Base-by-base conservation (phyloP, 768 basidiomycete genomes). In the Suillus placidus region DNA sequence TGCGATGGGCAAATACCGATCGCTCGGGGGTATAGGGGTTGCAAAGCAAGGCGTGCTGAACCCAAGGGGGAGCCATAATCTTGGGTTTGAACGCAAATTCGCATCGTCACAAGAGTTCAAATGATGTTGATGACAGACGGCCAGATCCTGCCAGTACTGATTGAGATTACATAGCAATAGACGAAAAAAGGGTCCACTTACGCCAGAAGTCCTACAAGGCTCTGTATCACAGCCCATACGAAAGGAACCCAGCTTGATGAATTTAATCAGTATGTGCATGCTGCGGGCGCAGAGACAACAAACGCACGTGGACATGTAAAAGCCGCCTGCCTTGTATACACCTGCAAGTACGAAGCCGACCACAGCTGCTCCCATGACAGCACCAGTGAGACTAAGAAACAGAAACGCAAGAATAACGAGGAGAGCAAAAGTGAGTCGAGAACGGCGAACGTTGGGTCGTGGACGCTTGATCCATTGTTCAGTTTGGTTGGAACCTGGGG, bases 101-200 rank as follows among this genome's bases (percentile, higher is more conserved):
- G 49, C 49, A 51, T 14, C 34, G 54, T 20, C 32, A 32, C 32
- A 58, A 38, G 56, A 38, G 37, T 23, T 71, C 58, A 82, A 23
- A 82, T 78, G 60, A 81, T 77, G 37, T 82, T 80, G 30, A 83
- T 73, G 38, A 82, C 70, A 23, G 80, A 76, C 14, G 81, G 81
- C 81, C 82, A 83, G 65, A 82, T 70, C 51, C 81, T 82, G 62
- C 30, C 67, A 52, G 42, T n/a, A 43, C 14, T 26, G 30, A 26
- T 7, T 68, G n/a, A 66, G 51, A 45, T 35, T 23, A 35, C 43
- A 32, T 26, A 18, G 32, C 16, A 51, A 23, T 37, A 61, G 8
- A 51, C 58, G 26, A 20, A 18, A 40, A 26, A 35, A 42, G 37
- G 43, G 57, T 16, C 45, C 23, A 71, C 77, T 49, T 63, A 83